phyloP scores from a whole-genome alignment of 1,284 basidiomycete genomes.

The Melampsora abietis-canadensis region DNA sequence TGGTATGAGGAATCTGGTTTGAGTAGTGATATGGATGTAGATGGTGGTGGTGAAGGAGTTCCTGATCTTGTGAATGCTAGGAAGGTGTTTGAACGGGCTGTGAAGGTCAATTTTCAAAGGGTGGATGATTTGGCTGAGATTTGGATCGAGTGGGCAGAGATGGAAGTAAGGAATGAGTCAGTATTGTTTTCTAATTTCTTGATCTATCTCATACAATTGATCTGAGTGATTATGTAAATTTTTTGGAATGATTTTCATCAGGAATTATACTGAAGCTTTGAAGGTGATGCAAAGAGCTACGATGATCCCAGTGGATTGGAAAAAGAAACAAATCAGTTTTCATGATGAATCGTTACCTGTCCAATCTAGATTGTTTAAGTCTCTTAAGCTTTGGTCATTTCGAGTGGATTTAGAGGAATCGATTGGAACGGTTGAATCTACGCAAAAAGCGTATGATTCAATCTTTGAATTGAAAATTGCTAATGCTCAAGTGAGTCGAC shows the following conservation, averaged over 20 bases:
- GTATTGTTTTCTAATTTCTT: slow-evolving; percentile 52
- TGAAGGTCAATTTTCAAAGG: slow-evolving; percentile 84
- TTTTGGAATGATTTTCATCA: slow-evolving; percentile 51
- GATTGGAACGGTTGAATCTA: slow-evolving; percentile 84
- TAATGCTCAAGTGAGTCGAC: slow-evolving; percentile 69
- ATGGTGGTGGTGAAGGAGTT: slow-evolving; percentile 59
- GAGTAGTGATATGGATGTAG: slow-evolving; percentile 59
- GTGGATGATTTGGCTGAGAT: slow-evolving; percentile 97
- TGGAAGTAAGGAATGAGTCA: slow-evolving; percentile 92
- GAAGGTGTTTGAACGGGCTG: slow-evolving; percentile 86
- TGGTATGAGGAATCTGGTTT: slow-evolving; percentile 93
- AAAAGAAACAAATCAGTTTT: slow-evolving; percentile 78
- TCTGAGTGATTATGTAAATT: too few species aligned
- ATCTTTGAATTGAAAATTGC: slow-evolving; percentile 96
- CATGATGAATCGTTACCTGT: slow-evolving; percentile 87
- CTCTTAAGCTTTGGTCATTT: slow-evolving; percentile 97
- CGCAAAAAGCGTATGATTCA: slow-evolving; percentile 92
- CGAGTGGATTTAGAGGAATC: slow-evolving; percentile 97
- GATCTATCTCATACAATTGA: not conserved
- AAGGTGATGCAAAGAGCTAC: slow-evolving; percentile 93
- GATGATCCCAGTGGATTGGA: slow-evolving; percentile 68
- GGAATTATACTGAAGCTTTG: slow-evolving; percentile 92
- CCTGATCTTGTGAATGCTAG: slow-evolving; percentile 78
- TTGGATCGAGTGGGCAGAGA: slow-evolving; percentile 99
- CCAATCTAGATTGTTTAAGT: slow-evolving; percentile 91